phyloP scores from a whole-genome alignment of 257 asterid genomes.

The Lantana camara region DNA sequence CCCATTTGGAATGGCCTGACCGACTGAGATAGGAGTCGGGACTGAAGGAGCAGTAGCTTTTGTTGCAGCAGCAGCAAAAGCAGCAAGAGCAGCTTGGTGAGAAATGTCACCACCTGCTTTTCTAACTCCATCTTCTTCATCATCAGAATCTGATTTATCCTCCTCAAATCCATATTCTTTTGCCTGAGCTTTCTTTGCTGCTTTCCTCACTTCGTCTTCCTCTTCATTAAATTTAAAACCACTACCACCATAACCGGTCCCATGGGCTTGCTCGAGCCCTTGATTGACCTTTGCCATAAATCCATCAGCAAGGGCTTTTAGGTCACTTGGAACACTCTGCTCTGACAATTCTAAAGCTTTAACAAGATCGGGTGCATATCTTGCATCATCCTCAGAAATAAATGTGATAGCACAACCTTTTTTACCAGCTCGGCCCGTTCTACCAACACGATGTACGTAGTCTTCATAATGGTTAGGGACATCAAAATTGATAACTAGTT shows the following conservation, averaged over 20 bases:
- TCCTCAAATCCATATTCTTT: conserved; percentile 84
- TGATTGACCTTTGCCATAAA: conserved; percentile 83
- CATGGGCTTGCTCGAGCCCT: conserved; percentile 87
- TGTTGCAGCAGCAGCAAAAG: conserved; percentile 64
- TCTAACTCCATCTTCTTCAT: conserved; percentile 75
- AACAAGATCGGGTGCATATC: conserved; percentile 83
- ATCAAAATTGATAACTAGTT: conserved; percentile 78
- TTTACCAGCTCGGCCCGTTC: conserved; percentile 91
- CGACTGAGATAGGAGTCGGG: conserved; percentile 40
- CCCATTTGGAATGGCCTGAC: conserved; percentile 45
- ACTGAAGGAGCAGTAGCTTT: conserved; percentile 40
- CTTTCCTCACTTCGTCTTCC: conserved; percentile 87
- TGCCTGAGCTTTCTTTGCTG: conserved; percentile 93
- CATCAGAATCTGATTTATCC: conserved; percentile 90
- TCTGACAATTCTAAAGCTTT: conserved; percentile 82
- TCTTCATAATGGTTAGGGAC: conserved; percentile 93
- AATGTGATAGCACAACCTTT: conserved; percentile 90
- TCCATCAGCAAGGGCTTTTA: conserved; percentile 74
- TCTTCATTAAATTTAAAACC: conserved; percentile 90
- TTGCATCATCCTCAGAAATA: conserved; percentile 78
- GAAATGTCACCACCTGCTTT: conserved; percentile 77
- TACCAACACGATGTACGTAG: conserved; percentile 94
- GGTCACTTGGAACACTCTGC: conserved; percentile 83
- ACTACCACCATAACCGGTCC: conserved; percentile 91
- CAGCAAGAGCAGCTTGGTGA: conserved; percentile 57